Evolutionary conservation across 2,329 filamentous ascomycete species (phyloP), one percentile per base, ranked within the genome.

Genomic region (Cladophialophora carrionii): DNA sequence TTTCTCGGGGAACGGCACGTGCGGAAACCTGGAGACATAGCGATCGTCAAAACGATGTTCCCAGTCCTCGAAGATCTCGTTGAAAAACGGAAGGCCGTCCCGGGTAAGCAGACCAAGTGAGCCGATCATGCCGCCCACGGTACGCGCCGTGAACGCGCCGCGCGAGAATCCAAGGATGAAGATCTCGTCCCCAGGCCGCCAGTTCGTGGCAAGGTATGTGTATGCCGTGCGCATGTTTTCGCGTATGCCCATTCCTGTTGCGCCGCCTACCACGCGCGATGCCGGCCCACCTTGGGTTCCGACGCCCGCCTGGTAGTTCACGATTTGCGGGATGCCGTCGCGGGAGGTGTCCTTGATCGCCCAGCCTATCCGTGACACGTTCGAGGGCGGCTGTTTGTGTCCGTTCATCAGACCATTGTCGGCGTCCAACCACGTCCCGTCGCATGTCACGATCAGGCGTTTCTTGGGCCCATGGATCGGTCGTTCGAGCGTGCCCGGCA

Each of bases 251-350:
- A 69, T 17, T 3, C 71, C 71, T 10, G 70, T 71, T 0, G 69
- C 68, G 12, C 71, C 71, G 20, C 71, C 69, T 2, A 71, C 64
- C 1, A 64, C 58, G 17, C 65, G 59, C 3, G 70, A 60, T 2
- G 70, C 55, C 5, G 51, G 61, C 0, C 70, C 71, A 4, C 71
- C 71, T 22, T 48, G 61, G n/a, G 74, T 77, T 8, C 78, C 78
- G 12, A 79, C 75, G 7, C 78, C 78, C 12, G 77, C 75, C 56
- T 79, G 77, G 63, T 80, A 80, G 63, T 77, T 78, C 26, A 78
- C 74, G 26, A 80, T 75, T 62, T 80, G 78, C 0, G 75, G 74
- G 34, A 76, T 72, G 2, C 74, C 74, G 52, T 74, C 68, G 41
- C 69, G 65, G 41, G 75, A 75, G 7, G 73, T 73, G 55, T 72